Evolutionary conservation across 805 yeast genomes (phyloP), one percentile per base, ranked within the genome.

Genomic region (Candida oleophila): DNA sequence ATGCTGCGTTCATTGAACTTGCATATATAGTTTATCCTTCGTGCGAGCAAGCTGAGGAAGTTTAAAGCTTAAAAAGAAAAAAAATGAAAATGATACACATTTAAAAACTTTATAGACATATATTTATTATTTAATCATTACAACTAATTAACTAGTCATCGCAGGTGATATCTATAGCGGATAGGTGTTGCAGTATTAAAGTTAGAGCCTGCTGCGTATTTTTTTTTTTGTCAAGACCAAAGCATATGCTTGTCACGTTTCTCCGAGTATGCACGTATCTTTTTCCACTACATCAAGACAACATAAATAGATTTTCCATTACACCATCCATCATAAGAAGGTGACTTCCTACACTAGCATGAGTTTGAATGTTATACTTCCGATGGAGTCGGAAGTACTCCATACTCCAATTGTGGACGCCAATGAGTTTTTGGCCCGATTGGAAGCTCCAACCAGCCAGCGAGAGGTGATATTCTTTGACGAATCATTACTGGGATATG

Each of bases 391-490:
- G 14, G 22, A 36, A 4, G 14, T 36, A 19, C 39, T 18, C 22
- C 22, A 16, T 7, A 12, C 22, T 11, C 39, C 22, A 20, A 16
- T 36, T 20, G 39, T 4, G 4, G 30, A 21, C 14, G 41, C 21
- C 22, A 16, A 11, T 18, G n/a, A n/a, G 7, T 21, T 38, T 21
- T 21, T 38, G 4, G 28, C 25, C 5, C 25, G 32, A n/a, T 9
- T 11, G 20, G 44, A 48, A 36, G 46, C 32, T 2, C 9, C 45
- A 8, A 22, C 46, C 22, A 30, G 32, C 40, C 49, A 36, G 22
- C 20, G 65, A 38, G 36, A 33, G n/a, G 46, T 64, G 18, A 54
- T 62, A 18, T 69, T 66, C 45, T 65, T 60, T 48, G 71, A 67
- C 43, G 74, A 69, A 44, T 39, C 50, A 2, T 51, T 66, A 25